Conservation (phyloP, 116 monocot genomes). For the Iris pallida region DNA sequence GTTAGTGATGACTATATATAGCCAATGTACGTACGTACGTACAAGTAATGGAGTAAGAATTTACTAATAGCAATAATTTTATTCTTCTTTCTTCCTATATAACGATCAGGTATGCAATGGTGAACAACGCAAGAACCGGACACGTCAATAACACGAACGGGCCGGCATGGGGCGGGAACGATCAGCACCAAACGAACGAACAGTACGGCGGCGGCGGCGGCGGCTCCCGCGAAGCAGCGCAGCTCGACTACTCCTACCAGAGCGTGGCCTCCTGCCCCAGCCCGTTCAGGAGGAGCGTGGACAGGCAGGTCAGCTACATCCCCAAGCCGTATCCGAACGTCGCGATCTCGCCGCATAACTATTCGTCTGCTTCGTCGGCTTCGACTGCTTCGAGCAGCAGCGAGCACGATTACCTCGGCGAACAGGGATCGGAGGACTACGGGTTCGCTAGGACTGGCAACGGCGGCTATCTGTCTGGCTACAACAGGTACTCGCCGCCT, state of each 20-base stretch:
- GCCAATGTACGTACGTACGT: background rate
- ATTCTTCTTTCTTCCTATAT: too few relatives aligned
- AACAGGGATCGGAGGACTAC: slow-evolving; percentile 3
- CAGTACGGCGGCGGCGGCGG: slow-evolving; percentile 10
- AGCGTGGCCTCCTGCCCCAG: slow-evolving; percentile 55
- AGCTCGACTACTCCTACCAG: slow-evolving; percentile 8
- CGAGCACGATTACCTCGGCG: slow-evolving; percentile 10
- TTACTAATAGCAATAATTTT: too few relatives aligned
- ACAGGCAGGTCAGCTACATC: slow-evolving; percentile 1
- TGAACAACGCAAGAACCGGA: slow-evolving; percentile 1
- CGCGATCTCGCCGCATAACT: too few relatives aligned
- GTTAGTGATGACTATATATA: background rate
- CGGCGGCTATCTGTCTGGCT: slow-evolving; percentile 8
- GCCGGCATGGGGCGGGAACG: slow-evolving; percentile 2
- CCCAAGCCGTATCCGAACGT: background rate
- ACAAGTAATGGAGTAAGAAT: too few relatives aligned
- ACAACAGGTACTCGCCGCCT: slow-evolving; percentile 1
- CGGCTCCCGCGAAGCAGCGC: slow-evolving; percentile 8
- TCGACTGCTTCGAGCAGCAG: slow-evolving; percentile 13
- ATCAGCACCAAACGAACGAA: slow-evolving; percentile 14
- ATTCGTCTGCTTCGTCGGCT: slow-evolving; percentile 1
- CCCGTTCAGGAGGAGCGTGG: slow-evolving; percentile 22
- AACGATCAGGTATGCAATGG: slow-evolving; percentile 18
- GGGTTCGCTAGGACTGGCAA: background rate
- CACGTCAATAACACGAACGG: slow-evolving; percentile 1